Evolutionary conservation across 2,329 filamentous ascomycete genomes (phyloP).

Genomic region (Claviceps digitariae): DNA sequence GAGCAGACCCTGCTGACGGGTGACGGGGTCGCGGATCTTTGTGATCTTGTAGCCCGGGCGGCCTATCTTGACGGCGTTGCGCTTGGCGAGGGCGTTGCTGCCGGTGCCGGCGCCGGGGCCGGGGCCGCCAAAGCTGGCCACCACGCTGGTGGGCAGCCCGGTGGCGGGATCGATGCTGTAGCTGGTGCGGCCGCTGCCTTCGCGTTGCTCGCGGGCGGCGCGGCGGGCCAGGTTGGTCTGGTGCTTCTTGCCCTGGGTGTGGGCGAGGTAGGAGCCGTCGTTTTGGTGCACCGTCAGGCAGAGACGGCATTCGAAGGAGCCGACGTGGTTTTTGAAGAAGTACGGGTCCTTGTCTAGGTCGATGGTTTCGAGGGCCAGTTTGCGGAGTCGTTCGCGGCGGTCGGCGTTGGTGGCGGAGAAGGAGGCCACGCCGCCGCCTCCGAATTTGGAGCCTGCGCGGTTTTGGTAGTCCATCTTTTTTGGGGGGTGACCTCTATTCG

Average conservation of each 20-base stretch:
- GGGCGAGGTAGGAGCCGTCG: slow-evolving; percentile 94
- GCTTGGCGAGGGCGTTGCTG: slow-evolving; percentile 47
- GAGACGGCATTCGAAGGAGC: slow-evolving; percentile 92
- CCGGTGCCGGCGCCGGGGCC: neutral
- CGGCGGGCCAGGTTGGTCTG: slow-evolving; percentile 95
- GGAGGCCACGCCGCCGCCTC: slow-evolving; percentile 91
- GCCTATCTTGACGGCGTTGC: slow-evolving; percentile 87
- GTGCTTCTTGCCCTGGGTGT: slow-evolving; percentile 97
- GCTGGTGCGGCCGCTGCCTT: slow-evolving; percentile 43
- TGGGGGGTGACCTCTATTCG: too few relatives aligned
- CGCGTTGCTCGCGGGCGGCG: slow-evolving; percentile 87
- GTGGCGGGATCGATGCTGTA: slow-evolving; percentile 52
- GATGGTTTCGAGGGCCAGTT: slow-evolving; percentile 96
- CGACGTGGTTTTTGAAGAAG: slow-evolving; percentile 99
- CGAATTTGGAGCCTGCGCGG: slow-evolving; percentile 93
- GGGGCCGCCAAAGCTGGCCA: slow-evolving; percentile 44
- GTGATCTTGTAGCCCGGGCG: slow-evolving; percentile 96
- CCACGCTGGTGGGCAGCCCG: slow-evolving; percentile 60
- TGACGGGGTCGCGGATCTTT: slow-evolving; percentile 81
- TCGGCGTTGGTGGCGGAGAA: slow-evolving; percentile 90
- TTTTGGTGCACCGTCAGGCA: slow-evolving; percentile 98
- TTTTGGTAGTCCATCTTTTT: slow-evolving; percentile 68
- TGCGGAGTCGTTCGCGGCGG: slow-evolving; percentile 90
- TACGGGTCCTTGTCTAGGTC: slow-evolving; percentile 99
- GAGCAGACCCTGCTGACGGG: slow-evolving; percentile 77